These are phyloP conservation scores for Skeletonema grethae DNA, from an alignment of 108 stramenopile species.

Conservation along the genomic window DNA sequence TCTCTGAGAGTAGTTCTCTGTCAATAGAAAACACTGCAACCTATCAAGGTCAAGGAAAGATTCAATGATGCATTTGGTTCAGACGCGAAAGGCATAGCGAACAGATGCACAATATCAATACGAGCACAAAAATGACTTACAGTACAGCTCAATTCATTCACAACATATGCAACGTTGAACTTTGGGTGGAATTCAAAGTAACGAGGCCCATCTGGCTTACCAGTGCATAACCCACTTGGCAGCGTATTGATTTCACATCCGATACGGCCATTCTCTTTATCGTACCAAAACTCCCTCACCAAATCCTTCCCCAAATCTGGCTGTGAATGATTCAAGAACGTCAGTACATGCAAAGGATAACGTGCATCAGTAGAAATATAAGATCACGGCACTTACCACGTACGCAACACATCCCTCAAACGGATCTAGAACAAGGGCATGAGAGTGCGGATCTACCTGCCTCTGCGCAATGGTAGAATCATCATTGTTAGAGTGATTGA, in stretches of 20 bases:
- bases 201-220: conserved; percentile 89
- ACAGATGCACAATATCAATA: not conserved
- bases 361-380: too few relatives aligned
- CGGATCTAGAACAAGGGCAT: conserved; percentile 93
- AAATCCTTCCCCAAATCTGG: conserved; percentile 93
- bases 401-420: conserved; percentile 72
- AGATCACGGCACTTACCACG: conserved; percentile 26
- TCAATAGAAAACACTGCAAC: conserved; percentile 89
- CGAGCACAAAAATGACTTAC: conserved; percentile 38
- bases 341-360: too few relatives aligned
- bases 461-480: conserved; percentile 77
- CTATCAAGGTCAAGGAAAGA: conserved; percentile 19
- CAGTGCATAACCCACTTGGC: conserved; percentile 80
- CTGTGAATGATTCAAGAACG: too few relatives aligned
- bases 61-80: not conserved
- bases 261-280: conserved; percentile 61
- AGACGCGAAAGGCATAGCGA: not conserved
- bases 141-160: conserved; percentile 90
- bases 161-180: conserved; percentile 84
- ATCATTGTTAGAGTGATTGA: conserved; percentile 89
- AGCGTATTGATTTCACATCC: conserved; percentile 68
- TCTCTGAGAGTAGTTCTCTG: conserved; percentile 67
- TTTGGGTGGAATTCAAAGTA: conserved; percentile 92
- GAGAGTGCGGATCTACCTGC: conserved; percentile 95
- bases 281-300: conserved; percentile 79